Base-by-base conservation (phyloP, 1,139 yeast species). In the Lodderomyces parapsilosis region DNA sequence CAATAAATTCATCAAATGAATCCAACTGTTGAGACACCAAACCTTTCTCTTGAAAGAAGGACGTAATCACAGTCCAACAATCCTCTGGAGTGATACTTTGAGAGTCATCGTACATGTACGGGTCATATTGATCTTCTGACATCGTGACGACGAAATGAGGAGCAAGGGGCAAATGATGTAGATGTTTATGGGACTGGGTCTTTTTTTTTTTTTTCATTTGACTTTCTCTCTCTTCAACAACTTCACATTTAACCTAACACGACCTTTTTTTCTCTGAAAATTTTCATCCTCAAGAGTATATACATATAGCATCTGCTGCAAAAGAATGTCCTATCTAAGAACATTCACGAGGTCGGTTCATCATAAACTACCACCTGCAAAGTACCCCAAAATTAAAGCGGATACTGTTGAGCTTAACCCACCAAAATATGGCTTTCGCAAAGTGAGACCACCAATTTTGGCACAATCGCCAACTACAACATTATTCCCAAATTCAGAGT, bases 41-140 rank as follows among this genome's bases (percentile, higher is more conserved):
- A 47, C 99, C 99, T 63, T 91, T 91, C 60, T 91, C 96, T 65
- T 86, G 91, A 75, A 94, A 94, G 65, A 93, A 94, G 22, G 98
- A 80, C 36, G 97, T 86, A 54, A 94, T 93, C 51, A 94, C 98
- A 32, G 96, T 85, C 99, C 99, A 94, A 69, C 98, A 91, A 73
- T 94, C 99, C 71, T 94, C 98, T 28, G 97, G 89, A 20, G 98
- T 90, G 71, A 93, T 88, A 60, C 84, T 86, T 52, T 76, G 74
- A 51, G 76, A 80, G 24, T 33, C 42, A 54, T 83, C 88, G 60
- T 81, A 82, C 54, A 76, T 80, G 64, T 86, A 84, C 42, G 84
- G 84, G 62, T 84, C 90, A 33, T 40, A 38, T 36, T 47, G 49
- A 38, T 48, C 50, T 33, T 44, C 42, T 35, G 53, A 48, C 51